phyloP scores from a whole-genome alignment of 176 grass and related monocot species.

The Cenchrus fungigraminus region DNA sequence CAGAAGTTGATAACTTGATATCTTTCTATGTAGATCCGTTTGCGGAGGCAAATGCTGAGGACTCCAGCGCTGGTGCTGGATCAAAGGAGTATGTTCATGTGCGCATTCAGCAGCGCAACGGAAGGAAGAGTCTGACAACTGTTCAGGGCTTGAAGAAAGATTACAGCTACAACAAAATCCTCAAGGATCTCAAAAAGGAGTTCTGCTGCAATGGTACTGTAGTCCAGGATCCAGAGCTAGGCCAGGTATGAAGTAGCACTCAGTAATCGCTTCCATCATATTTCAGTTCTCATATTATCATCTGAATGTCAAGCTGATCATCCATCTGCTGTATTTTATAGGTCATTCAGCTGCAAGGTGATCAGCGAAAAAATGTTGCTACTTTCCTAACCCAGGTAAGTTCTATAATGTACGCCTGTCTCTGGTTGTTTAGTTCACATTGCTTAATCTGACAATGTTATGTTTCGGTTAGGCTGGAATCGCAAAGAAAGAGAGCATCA shows the following conservation, averaged over 20 bases:
- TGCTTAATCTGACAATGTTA: neutral
- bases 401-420: neutral
- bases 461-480: conserved; percentile 52
- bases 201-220: conserved; percentile 77
- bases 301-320: neutral
- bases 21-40: conserved; percentile 54
- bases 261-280: neutral
- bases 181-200: conserved; percentile 71
- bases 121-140: conserved; percentile 76
- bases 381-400: conserved; percentile 63
- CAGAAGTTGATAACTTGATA: neutral
- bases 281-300: neutral
- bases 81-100: conserved; percentile 73
- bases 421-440: neutral
- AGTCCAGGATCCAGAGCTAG: conserved; percentile 68
- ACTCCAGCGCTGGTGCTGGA: conserved; percentile 58
- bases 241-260: conserved; percentile 49
- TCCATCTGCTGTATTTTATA: neutral
- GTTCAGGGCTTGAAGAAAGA: conserved; percentile 76
- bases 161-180: conserved; percentile 70
- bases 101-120: conserved; percentile 69
- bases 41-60: conserved; percentile 74
- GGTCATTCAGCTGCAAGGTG: conserved; percentile 78
- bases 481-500: conserved; percentile 64
- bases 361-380: conserved; percentile 70